These are phyloP conservation scores for Fusarium sarcochroum DNA, from an alignment of 2,329 filamentous ascomycete genomes.

Conservation along the genomic window DNA sequence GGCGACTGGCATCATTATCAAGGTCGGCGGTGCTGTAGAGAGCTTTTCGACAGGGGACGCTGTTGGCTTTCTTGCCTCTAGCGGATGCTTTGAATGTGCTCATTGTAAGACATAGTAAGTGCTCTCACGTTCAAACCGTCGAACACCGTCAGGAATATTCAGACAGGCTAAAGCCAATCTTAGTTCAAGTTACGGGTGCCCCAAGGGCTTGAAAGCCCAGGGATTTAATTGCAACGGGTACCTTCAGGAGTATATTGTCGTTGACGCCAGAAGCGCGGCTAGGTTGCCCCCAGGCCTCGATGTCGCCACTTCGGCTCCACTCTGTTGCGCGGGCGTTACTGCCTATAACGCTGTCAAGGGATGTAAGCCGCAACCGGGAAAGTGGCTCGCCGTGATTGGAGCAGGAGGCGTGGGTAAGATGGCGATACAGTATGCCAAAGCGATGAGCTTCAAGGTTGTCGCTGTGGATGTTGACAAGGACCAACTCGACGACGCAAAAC, in stretches of 20 bases:
- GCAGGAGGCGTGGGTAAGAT: neutral
- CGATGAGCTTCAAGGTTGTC: slow-evolving; percentile 5
- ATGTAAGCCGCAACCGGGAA: neutral
- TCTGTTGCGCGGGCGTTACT: slow-evolving; percentile 9
- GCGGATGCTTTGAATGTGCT: too few relatives aligned
- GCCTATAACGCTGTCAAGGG: neutral
- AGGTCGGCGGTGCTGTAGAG: neutral
- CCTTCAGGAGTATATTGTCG: slow-evolving; percentile 3
- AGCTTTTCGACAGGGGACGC: neutral
- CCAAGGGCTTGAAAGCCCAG: neutral
- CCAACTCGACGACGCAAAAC: neutral
- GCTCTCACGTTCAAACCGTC: too few relatives aligned
- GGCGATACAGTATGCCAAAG: slow-evolving; percentile 10
- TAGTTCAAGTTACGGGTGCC: neutral
- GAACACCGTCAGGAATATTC: too few relatives aligned
- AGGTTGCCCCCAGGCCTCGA: neutral
- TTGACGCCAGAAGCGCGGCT: neutral
- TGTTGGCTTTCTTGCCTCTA: neutral
- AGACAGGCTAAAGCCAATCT: too few relatives aligned
- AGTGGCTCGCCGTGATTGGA: slow-evolving; percentile 1
- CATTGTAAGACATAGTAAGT: too few relatives aligned
- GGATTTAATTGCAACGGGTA: slow-evolving; percentile 6
- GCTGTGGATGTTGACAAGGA: neutral
- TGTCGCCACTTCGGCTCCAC: neutral
- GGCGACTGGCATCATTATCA: neutral